Evolutionary conservation across 495 filamentous ascomycete genomes (phyloP).

Genomic region (Podospora sp.): DNA sequence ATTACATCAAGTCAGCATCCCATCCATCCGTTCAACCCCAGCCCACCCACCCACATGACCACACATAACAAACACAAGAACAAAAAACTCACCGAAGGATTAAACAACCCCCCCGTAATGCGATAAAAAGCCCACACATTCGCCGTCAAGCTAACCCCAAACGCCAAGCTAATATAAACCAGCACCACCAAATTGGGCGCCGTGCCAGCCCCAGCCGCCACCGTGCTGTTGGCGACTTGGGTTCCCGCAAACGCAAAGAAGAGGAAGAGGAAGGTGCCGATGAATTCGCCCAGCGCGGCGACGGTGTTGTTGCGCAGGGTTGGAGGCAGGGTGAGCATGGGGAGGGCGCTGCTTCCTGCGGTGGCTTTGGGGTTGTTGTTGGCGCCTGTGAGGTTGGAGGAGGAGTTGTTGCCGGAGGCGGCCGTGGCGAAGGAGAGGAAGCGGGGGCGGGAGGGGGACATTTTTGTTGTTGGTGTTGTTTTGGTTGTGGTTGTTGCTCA

Average conservation of each 20-base stretch:
- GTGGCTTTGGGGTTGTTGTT: not conserved
- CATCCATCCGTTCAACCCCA: too few relatives aligned
- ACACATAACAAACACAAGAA: constrained; percentile 33
- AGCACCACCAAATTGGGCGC: constrained; percentile 49
- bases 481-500: not conserved
- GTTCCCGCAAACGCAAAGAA: constrained; percentile 81
- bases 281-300: constrained; percentile 68
- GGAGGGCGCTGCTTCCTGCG: constrained; percentile 21
- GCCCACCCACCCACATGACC: too few relatives aligned
- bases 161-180: constrained; percentile 70
- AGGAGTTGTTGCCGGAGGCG: not conserved
- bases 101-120: constrained; percentile 78
- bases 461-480: not conserved
- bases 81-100: constrained; percentile 54
- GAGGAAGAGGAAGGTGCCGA: constrained; percentile 82
- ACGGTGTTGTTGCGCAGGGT: constrained; percentile 53
- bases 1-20: not conserved
- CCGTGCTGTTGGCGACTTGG: constrained; percentile 64
- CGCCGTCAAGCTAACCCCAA: constrained; percentile 74
- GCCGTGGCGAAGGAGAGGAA: constrained; percentile 22
- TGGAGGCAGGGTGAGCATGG: constrained; percentile 28
- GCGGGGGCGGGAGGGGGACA: constrained; percentile 11
- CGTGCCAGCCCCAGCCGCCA: constrained; percentile 22
- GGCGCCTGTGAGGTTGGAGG: not conserved
- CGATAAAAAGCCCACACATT: constrained; percentile 89